A percentile compares a stretch with the other conserved stretches of the same genome.
These are phyloP conservation scores for Atkinsonella texensis DNA, from an alignment of 2,329 filamentous ascomycete species.

Conservation along the genomic window DNA sequence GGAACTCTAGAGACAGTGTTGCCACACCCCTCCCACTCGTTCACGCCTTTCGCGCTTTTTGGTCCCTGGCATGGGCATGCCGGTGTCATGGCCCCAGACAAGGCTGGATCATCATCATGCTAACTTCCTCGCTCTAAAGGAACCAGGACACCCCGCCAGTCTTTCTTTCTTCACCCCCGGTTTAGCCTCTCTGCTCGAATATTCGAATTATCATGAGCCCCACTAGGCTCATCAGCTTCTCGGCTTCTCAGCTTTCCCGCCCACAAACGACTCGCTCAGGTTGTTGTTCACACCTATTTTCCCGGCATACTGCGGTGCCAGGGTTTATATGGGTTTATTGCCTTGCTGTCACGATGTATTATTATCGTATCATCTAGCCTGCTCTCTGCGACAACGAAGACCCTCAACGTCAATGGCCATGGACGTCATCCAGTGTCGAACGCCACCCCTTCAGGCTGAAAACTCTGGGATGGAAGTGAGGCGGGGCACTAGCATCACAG, in stretches of 20 bases:
- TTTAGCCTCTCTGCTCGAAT: neutral
- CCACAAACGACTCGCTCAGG: neutral
- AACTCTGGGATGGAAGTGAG: neutral
- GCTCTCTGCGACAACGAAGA: neutral
- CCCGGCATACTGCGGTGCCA: neutral
- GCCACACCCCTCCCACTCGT: neutral
- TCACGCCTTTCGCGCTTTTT: neutral
- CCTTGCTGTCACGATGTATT: neutral
- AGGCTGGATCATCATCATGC: neutral
- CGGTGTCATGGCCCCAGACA: neutral
- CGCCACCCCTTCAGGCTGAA: neutral
- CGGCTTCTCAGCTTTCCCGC: neutral
- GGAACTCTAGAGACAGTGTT: neutral
- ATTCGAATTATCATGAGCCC: neutral
- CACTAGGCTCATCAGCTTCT: neutral
- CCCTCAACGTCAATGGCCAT: neutral
- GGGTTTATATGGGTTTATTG: neutral
- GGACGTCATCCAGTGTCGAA: neutral
- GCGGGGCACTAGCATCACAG: slow-evolving; percentile 1
- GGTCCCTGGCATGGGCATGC: slow-evolving; percentile 2
- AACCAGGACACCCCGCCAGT: neutral
- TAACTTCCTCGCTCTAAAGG: neutral
- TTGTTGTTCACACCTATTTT: neutral
- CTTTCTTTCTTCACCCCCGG: neutral
- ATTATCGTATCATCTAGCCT: neutral